A percentile compares a stretch with the other conserved stretches of the same genome.
phyloP scores from a whole-genome alignment of 345 rosid species.

The Cardamine occulta region DNA sequence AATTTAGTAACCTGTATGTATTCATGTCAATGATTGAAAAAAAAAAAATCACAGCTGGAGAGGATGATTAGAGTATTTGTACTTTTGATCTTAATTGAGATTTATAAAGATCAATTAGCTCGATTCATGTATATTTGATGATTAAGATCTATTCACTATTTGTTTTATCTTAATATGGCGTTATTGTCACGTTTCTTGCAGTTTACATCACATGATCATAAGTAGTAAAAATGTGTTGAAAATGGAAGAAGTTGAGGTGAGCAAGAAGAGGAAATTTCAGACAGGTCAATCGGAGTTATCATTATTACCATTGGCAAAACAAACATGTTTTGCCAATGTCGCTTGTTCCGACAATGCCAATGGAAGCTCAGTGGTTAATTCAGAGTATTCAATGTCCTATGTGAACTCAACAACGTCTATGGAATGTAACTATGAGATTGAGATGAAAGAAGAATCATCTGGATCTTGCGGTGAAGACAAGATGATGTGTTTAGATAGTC shows the following conservation, averaged over 20 bases:
- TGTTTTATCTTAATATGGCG: background rate
- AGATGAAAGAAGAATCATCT: slow-evolving; percentile 45
- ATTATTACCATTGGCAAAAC: slow-evolving; percentile 27
- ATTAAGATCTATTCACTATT: background rate
- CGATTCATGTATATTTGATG: background rate
- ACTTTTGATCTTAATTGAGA: background rate
- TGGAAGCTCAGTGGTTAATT: slow-evolving; percentile 26
- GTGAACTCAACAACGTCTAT: slow-evolving; percentile 29
- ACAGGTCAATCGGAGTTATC: slow-evolving; percentile 39
- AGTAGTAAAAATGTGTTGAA: slow-evolving; percentile 17
- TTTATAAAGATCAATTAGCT: slow-evolving; percentile 11
- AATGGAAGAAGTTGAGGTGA: slow-evolving; percentile 34
- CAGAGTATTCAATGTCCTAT: slow-evolving; percentile 18
- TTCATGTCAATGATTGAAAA: slow-evolving; percentile 19
- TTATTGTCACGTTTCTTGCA: slow-evolving; percentile 1
- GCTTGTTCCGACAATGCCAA: background rate
- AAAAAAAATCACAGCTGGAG: background rate
- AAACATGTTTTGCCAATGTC: too few relatives aligned
- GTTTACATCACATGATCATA: slow-evolving; percentile 12
- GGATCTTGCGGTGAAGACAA: slow-evolving; percentile 36
- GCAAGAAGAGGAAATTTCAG: slow-evolving; percentile 45
- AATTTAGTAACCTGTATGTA: background rate
- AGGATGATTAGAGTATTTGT: background rate
- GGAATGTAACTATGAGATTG: slow-evolving; percentile 37
- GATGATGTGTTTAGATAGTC: slow-evolving; percentile 32